Percentiles rank a stretch among this genome's conserved stretches.
Evolutionary conservation across 2,329 filamentous ascomycete species (phyloP).

Genomic region (Tothia fuscella): DNA sequence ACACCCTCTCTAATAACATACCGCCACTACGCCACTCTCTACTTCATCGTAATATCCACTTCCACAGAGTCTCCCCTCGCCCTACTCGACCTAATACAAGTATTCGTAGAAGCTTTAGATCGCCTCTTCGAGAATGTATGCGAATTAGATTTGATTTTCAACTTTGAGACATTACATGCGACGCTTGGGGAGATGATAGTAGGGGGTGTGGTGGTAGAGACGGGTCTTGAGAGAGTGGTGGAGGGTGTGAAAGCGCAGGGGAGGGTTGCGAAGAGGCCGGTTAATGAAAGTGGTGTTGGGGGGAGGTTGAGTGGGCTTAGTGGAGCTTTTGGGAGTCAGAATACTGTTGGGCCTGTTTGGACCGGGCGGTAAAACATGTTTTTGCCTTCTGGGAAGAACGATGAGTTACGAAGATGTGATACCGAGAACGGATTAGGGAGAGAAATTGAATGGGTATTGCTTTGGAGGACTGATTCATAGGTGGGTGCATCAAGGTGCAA

Average conservation of each 20-base stretch:
- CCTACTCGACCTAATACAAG: constrained; percentile 91
- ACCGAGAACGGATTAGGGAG: too few species aligned
- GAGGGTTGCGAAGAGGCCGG: constrained; percentile 64
- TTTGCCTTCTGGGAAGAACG: too few species aligned
- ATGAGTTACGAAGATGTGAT: too few species aligned
- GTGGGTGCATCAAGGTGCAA: too few species aligned
- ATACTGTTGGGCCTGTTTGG: constrained; percentile 5
- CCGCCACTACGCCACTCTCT: constrained; percentile 94
- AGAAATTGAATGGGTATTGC: too few species aligned
- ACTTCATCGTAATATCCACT: constrained; percentile 96
- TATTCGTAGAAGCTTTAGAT: constrained; percentile 93
- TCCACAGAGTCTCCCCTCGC: constrained; percentile 92
- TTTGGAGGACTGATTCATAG: too few species aligned
- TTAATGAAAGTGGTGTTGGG: constrained; percentile 12
- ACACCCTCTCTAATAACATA: constrained; percentile 93
- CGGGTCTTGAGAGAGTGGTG: constrained; percentile 77
- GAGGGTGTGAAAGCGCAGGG: constrained; percentile 67
- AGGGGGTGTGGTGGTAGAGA: constrained; percentile 89
- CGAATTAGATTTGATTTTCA: constrained; percentile 96
- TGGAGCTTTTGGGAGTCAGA: constrained; percentile 2
- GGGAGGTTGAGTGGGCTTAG: constrained; percentile 9
- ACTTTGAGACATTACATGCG: constrained; percentile 93
- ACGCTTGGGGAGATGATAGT: constrained; percentile 89
- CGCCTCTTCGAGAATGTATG: constrained; percentile 96
- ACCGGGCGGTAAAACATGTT: constrained; percentile 8